A percentile compares a stretch with the other conserved stretches of the same genome.
These are phyloP conservation scores for Hypoxylon sp. DNA, from an alignment of 2,329 filamentous ascomycete genomes.

Conservation along the genomic window DNA sequence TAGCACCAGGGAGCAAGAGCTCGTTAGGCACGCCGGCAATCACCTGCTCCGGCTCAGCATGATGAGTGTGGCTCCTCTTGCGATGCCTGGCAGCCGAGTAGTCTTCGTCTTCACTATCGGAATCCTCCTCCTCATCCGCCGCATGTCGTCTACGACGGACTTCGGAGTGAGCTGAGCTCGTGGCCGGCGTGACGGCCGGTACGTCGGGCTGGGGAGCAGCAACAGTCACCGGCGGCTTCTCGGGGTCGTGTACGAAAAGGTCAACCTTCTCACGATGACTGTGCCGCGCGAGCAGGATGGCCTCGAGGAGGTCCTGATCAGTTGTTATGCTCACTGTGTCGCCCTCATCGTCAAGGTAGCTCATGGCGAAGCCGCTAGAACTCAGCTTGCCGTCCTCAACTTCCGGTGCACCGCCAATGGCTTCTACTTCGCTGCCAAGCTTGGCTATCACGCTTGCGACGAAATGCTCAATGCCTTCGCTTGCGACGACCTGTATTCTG, in stretches of 20 bases:
- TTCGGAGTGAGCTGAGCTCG: constrained; percentile 59
- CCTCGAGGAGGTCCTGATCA: constrained; percentile 91
- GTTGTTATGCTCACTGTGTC: constrained; percentile 98
- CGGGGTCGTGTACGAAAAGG: constrained; percentile 93
- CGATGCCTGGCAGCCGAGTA: constrained; percentile 64
- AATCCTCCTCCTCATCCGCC: constrained; percentile 66
- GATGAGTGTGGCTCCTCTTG: constrained; percentile 59
- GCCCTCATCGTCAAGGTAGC: constrained; percentile 96
- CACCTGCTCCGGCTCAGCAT: constrained; percentile 76
- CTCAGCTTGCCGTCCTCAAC: constrained; percentile 85
- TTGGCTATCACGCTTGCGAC: constrained; percentile 83
- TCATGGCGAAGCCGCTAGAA: constrained; percentile 86
- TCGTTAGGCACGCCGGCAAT: constrained; percentile 96
- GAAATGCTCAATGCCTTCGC: constrained; percentile 83
- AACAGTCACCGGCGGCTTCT: constrained; percentile 82
- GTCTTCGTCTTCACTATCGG: constrained; percentile 66
- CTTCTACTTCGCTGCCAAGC: constrained; percentile 84
- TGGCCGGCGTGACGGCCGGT: constrained; percentile 60
- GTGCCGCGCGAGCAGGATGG: constrained; percentile 84
- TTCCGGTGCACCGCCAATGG: constrained; percentile 82
- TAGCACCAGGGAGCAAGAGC: constrained; percentile 89
- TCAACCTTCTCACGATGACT: constrained; percentile 91
- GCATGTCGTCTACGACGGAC: constrained; percentile 63
- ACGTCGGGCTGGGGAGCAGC: constrained; percentile 63
- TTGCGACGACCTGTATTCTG: constrained; percentile 84